These are phyloP conservation scores for Jackrogersella multiformis DNA, from an alignment of 495 filamentous ascomycete species.

Conservation along the genomic window DNA sequence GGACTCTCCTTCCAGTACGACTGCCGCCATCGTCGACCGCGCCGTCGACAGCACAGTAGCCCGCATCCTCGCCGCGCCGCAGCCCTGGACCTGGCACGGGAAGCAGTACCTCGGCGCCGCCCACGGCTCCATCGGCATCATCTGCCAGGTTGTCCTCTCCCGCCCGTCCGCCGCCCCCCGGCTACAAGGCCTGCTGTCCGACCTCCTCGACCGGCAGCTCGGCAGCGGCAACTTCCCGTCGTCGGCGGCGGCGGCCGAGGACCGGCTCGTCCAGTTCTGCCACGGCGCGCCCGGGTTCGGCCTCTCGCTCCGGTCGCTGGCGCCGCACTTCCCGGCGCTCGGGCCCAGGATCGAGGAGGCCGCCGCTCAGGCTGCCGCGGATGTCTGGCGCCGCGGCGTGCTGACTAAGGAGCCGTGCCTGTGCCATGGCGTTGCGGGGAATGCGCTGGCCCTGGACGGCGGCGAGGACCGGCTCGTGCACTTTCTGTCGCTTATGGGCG, in stretches of 20 bases:
- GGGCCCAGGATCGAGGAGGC: constrained; percentile 57
- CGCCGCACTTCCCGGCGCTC: constrained; percentile 59
- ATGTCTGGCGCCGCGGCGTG: constrained; percentile 62
- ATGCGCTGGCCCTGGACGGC: constrained; percentile 55
- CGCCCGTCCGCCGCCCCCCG: constrained; percentile 42
- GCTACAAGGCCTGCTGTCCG: constrained; percentile 55
- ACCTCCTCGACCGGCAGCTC: constrained; percentile 56
- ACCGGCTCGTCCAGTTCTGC: constrained; percentile 68
- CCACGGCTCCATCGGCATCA: constrained; percentile 69
- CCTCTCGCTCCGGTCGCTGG: constrained; percentile 60
- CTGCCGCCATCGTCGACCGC: constrained; percentile 43
- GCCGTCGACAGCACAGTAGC: constrained; percentile 51
- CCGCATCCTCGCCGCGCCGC: constrained; percentile 46
- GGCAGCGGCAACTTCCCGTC: constrained; percentile 58
- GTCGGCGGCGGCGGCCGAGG: constrained; percentile 17
- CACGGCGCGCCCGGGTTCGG: constrained; percentile 73
- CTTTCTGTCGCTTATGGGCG: constrained; percentile 38
- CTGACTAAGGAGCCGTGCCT: constrained; percentile 70
- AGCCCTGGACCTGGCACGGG: constrained; percentile 66
- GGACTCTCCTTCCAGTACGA: constrained; percentile 37
- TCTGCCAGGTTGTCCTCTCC: constrained; percentile 69
- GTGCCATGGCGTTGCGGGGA: constrained; percentile 72
- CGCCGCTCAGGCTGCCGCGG: constrained; percentile 54
- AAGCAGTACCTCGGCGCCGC: constrained; percentile 67
- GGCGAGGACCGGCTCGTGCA: constrained; percentile 21